Conservation (phyloP, 208 protist species). For the Tetramitus jugosus region DNA sequence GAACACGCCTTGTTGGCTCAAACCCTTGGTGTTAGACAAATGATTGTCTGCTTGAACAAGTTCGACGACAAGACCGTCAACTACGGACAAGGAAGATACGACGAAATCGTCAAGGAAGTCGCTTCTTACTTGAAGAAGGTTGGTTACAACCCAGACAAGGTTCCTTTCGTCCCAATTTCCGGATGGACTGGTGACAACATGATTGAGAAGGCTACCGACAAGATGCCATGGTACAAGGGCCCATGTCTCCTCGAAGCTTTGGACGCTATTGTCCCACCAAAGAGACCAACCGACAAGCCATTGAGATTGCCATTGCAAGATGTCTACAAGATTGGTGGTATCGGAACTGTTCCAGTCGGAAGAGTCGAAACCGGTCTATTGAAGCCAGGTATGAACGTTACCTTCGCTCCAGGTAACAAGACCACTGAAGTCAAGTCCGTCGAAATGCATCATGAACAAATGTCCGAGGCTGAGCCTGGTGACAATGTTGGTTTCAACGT, state of each 20-base stretch:
- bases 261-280: slow-evolving; percentile 63
- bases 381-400: slow-evolving; percentile 39
- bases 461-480: slow-evolving; percentile 37
- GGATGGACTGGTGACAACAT: slow-evolving; percentile 91
- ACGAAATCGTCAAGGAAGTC: slow-evolving; percentile 68
- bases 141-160: slow-evolving; percentile 80
- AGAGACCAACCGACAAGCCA: slow-evolving; percentile 80
- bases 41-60: slow-evolving; percentile 80
- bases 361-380: slow-evolving; percentile 61
- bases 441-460: slow-evolving; percentile 43
- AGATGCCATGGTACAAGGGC: slow-evolving; percentile 84
- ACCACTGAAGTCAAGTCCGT: slow-evolving; percentile 40
- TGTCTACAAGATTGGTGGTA: slow-evolving; percentile 91
- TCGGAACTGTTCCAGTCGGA: slow-evolving; percentile 89
- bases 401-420: slow-evolving; percentile 42
- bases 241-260: slow-evolving; percentile 76
- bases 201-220: slow-evolving; percentile 59
- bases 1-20: slow-evolving; percentile 76
- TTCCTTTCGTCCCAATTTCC: slow-evolving; percentile 84
- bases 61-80: slow-evolving; percentile 73
- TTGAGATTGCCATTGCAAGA: slow-evolving; percentile 85
- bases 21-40: slow-evolving; percentile 73
- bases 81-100: slow-evolving; percentile 71
- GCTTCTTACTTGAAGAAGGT: slow-evolving; percentile 67
- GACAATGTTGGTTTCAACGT: slow-evolving; percentile 77